These are phyloP conservation scores for Hirsutella thompsonii DNA, from an alignment of 2,329 filamentous ascomycete genomes.

Conservation along the genomic window DNA sequence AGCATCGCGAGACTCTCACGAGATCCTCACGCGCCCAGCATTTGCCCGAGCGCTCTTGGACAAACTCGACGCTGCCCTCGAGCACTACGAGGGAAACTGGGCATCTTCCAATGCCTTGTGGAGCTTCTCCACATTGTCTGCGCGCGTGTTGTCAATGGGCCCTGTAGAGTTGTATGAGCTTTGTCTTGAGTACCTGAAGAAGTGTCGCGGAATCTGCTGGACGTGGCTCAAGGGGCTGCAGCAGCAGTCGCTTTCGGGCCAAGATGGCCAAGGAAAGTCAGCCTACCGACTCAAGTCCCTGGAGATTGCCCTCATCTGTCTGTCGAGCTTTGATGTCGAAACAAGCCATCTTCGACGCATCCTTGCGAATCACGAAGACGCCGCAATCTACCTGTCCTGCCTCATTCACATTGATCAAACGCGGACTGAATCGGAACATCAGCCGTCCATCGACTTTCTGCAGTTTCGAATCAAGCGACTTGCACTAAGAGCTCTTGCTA, in stretches of 20 bases:
- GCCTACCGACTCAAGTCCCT: neutral
- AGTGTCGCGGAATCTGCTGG: neutral
- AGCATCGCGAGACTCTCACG: constrained; percentile 19
- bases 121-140: neutral
- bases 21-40: constrained; percentile 15
- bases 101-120: constrained; percentile 1
- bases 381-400: neutral
- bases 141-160: neutral
- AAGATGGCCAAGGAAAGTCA: neutral
- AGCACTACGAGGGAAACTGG: constrained; percentile 1
- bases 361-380: neutral
- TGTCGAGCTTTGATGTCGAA: constrained; percentile 3
- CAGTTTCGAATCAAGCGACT: neutral
- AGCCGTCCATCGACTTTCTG: neutral
- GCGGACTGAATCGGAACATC: neutral
- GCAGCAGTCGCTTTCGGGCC: neutral
- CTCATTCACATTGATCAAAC: neutral
- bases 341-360: neutral
- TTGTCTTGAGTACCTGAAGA: neutral
- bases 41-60: constrained; percentile 14
- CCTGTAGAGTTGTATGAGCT: neutral
- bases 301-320: constrained; percentile 3
- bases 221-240: neutral
- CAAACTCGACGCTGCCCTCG: neutral
- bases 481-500: neutral